Conservation (phyloP, 768 basidiomycete species). For the Thelephora aurantiotincta region DNA sequence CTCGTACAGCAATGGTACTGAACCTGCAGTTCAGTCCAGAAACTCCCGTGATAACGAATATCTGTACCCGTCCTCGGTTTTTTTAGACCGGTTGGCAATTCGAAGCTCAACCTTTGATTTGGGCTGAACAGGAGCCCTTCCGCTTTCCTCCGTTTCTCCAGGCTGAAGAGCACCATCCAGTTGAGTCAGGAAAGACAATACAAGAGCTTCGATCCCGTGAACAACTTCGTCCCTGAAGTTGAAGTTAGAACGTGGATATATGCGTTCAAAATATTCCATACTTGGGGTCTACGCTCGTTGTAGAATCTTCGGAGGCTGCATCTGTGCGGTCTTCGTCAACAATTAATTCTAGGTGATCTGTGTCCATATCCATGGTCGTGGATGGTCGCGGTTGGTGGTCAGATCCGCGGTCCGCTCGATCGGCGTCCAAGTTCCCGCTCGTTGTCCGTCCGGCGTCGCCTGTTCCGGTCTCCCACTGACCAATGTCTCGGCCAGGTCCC, state of each 20-base stretch:
- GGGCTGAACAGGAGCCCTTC: not conserved
- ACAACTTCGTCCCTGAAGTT: constrained; percentile 1
- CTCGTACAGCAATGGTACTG: constrained; percentile 14
- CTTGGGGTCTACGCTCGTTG: too few relatives aligned
- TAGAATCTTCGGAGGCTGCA: too few relatives aligned
- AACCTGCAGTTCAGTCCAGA: not conserved
- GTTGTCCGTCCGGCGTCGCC: too few relatives aligned
- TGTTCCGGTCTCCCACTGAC: too few relatives aligned
- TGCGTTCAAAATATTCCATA: too few relatives aligned
- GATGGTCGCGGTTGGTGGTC: too few relatives aligned
- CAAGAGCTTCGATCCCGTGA: constrained; percentile 8
- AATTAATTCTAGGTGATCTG: too few relatives aligned
- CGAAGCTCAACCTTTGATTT: constrained; percentile 19
- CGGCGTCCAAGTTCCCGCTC: too few relatives aligned
- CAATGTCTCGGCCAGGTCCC: not conserved
- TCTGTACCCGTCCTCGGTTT: constrained; percentile 16
- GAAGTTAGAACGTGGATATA: too few relatives aligned
- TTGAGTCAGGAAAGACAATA: constrained; percentile 11
- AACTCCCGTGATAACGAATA: not conserved
- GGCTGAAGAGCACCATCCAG: constrained; percentile 7
- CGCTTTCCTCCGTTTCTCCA: constrained; percentile 1
- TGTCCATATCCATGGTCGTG: too few relatives aligned
- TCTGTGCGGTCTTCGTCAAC: too few relatives aligned
- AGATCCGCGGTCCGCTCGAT: too few relatives aligned
- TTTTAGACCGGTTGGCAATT: constrained; percentile 23